A percentile compares a stretch with the other conserved stretches of the same genome.
These are phyloP conservation scores for Podosphaera aphanis DNA, from an alignment of 2,329 filamentous ascomycete genomes.

Conservation along the genomic window DNA sequence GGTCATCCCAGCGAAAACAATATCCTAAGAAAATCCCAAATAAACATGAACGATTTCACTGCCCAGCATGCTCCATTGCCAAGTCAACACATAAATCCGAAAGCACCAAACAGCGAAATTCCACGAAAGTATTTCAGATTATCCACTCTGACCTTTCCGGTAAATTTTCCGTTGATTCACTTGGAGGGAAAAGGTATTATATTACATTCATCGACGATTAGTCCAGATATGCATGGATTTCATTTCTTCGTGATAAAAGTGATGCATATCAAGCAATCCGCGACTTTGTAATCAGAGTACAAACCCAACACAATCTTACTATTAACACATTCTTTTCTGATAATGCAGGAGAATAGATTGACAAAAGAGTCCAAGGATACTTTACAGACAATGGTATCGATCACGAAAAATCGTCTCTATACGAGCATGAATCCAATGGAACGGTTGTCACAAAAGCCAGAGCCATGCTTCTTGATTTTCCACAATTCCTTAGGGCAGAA, in stretches of 20 bases:
- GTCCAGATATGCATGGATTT: background rate
- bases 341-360: background rate
- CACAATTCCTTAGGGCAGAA: background rate
- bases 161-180: background rate
- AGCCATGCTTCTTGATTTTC: too few species aligned
- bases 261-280: background rate
- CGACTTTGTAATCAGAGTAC: background rate
- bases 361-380: background rate
- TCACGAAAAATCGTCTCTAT: background rate
- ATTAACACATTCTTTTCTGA: background rate
- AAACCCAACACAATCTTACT: background rate
- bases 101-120: too few species aligned
- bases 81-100: too few species aligned
- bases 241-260: background rate
- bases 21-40: too few species aligned
- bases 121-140: background rate
- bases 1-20: too few species aligned
- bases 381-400: background rate
- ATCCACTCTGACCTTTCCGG: background rate
- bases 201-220: constrained; percentile 1
- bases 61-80: too few species aligned
- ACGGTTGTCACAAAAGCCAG: background rate
- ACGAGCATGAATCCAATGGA: background rate
- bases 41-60: too few species aligned
- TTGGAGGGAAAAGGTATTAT: background rate